Conservation (phyloP, 2,329 filamentous ascomycete genomes). For the Penicillium brasilianum region DNA sequence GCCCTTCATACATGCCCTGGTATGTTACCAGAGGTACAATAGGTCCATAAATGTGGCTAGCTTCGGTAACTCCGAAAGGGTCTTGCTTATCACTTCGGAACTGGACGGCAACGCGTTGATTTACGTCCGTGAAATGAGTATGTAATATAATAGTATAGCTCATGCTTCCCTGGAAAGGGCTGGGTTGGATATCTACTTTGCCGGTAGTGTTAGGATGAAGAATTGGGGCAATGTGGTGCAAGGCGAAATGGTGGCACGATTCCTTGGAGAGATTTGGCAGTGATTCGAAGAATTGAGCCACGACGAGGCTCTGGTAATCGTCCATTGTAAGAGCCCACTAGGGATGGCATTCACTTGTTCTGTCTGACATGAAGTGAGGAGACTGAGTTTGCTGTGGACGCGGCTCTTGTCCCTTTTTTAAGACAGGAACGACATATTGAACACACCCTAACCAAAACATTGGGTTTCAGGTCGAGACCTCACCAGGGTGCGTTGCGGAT, state of each 20-base stretch:
- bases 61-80: slow-evolving; percentile 19
- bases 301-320: slow-evolving; percentile 19
- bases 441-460: too few relatives aligned
- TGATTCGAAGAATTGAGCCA: slow-evolving; percentile 21
- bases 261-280: slow-evolving; percentile 21
- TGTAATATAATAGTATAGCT: slow-evolving; percentile 25
- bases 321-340: slow-evolving; percentile 15
- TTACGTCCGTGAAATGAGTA: slow-evolving; percentile 11
- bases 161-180: slow-evolving; percentile 21
- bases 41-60: slow-evolving; percentile 17
- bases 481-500: too few relatives aligned
- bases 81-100: slow-evolving; percentile 22
- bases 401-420: slow-evolving; percentile 11
- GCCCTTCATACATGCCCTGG: slow-evolving; percentile 21
- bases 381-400: slow-evolving; percentile 12
- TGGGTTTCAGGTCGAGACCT: too few relatives aligned
- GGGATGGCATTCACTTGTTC: slow-evolving; percentile 10
- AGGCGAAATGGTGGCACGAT: slow-evolving; percentile 22
- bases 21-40: slow-evolving; percentile 23
- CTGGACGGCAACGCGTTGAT: slow-evolving; percentile 18
- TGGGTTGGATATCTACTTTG: slow-evolving; percentile 20
- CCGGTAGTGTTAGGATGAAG: slow-evolving; percentile 17
- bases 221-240: slow-evolving; percentile 18
- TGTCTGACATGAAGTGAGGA: slow-evolving; percentile 12
- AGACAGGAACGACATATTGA: slow-evolving; percentile 3